Evolutionary conservation across 1,284 basidiomycete species (phyloP).

Genomic region (Tausonia pullulans): DNA sequence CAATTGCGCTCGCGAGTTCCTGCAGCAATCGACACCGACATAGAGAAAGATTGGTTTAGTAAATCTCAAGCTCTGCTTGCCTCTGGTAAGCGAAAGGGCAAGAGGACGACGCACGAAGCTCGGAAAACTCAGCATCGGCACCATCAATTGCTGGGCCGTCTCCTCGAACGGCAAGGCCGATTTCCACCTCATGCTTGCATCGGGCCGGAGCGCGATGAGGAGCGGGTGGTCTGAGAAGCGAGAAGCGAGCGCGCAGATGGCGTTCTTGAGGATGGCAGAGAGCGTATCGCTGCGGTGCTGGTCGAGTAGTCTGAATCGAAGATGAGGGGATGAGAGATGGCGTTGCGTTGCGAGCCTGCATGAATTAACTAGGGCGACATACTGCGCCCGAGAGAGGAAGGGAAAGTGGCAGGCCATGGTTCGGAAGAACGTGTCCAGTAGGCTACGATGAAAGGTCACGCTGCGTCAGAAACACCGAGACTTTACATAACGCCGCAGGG

Average conservation of each 20-base stretch:
- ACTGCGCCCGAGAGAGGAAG: background rate
- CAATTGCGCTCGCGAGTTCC: too few species aligned
- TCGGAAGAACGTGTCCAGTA: constrained; percentile 8
- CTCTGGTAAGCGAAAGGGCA: too few species aligned
- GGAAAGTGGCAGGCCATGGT: constrained; percentile 11
- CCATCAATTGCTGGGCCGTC: constrained; percentile 9
- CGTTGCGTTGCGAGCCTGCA: too few species aligned
- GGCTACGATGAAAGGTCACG: background rate
- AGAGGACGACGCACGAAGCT: background rate
- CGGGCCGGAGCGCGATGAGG: background rate
- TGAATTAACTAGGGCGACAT: background rate
- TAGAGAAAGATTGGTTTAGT: too few species aligned
- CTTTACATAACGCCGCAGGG: background rate
- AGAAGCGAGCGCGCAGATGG: constrained; percentile 14
- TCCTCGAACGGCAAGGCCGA: constrained; percentile 12
- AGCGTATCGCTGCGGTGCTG: constrained; percentile 10
- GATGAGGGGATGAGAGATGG: background rate
- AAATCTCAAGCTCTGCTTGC: background rate
- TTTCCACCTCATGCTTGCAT: background rate
- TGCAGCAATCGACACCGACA: too few species aligned
- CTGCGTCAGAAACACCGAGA: background rate
- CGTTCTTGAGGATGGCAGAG: constrained; percentile 9
- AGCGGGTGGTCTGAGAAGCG: constrained; percentile 10
- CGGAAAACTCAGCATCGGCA: constrained; percentile 12
- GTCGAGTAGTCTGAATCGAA: background rate